phyloP scores from a whole-genome alignment of 345 rosid species.

The Pistacia atlantica region DNA sequence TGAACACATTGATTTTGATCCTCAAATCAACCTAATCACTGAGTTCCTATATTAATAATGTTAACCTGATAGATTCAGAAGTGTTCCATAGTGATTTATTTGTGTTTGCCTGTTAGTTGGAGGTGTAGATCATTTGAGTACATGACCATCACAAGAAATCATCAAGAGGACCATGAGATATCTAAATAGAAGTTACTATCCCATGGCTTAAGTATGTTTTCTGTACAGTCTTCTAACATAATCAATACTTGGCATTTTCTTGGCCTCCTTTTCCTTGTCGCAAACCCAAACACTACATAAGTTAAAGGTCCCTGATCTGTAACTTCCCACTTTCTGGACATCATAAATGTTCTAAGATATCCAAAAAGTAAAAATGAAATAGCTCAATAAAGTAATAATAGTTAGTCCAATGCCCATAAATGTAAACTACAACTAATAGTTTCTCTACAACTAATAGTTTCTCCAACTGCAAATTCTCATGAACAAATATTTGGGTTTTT shows the following conservation, averaged over 20 bases:
- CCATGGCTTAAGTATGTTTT: no score
- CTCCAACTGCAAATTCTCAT: no score
- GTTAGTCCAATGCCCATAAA: no score
- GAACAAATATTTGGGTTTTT: no score
- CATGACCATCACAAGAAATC: neutral
- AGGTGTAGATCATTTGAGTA: neutral
- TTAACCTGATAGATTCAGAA: neutral
- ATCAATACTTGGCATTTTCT: neutral
- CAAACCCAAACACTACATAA: neutral
- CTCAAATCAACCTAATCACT: conserved; percentile 2
- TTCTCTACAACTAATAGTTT: no score
- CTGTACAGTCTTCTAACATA: no score
- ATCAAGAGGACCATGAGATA: neutral
- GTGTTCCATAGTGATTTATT: neutral
- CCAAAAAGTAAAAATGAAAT: no score
- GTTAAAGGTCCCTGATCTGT: neutral
- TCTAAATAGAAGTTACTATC: neutral
- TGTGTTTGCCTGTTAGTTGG: neutral
- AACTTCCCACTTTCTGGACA: no score
- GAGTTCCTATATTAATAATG: neutral
- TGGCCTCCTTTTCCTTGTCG: neutral
- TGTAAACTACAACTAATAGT: no score
- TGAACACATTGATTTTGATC: neutral
- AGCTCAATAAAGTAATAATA: no score
- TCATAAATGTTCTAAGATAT: no score